Percentiles rank a stretch among this genome's conserved stretches.
phyloP scores from a whole-genome alignment of 495 filamentous ascomycete genomes.

The Stereocaulon alpinum region DNA sequence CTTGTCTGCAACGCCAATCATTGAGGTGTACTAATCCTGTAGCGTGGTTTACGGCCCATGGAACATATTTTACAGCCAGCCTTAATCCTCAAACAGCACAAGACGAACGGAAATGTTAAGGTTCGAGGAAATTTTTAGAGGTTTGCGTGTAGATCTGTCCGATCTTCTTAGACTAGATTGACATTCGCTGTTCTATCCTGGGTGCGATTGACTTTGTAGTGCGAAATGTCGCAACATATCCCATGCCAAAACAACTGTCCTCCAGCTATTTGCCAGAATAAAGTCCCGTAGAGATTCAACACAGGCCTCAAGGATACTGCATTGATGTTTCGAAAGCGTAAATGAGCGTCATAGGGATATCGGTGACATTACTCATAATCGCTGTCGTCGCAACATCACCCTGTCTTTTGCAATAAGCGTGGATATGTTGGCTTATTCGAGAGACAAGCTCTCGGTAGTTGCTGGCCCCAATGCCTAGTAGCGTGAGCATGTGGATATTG shows the following conservation, averaged over 20 bases:
- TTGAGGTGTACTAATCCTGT: background rate
- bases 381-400: conserved; percentile 48
- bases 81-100: background rate
- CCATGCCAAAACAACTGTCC: conserved; percentile 34
- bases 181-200: conserved; percentile 22
- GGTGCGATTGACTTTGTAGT: conserved; percentile 32
- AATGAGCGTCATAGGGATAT: conserved; percentile 42
- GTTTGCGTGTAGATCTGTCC: conserved; percentile 8
- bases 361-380: conserved; percentile 36
- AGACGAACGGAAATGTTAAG: background rate
- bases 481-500: conserved; percentile 16
- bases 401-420: conserved; percentile 39
- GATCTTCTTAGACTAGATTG: background rate
- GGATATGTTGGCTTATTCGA: conserved; percentile 44
- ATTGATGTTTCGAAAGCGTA: conserved; percentile 36
- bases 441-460: conserved; percentile 25
- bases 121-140: background rate
- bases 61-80: background rate
- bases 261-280: conserved; percentile 34
- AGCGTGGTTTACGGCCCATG: background rate
- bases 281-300: conserved; percentile 49
- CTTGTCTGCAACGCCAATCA: background rate
- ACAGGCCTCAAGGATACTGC: conserved; percentile 42
- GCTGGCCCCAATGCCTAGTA: background rate
- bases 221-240: conserved; percentile 27